Evolutionary conservation across 2,329 filamentous ascomycete genomes (phyloP), one percentile per base, ranked within the genome.

Genomic region (Clonostachys rhizophaga): DNA sequence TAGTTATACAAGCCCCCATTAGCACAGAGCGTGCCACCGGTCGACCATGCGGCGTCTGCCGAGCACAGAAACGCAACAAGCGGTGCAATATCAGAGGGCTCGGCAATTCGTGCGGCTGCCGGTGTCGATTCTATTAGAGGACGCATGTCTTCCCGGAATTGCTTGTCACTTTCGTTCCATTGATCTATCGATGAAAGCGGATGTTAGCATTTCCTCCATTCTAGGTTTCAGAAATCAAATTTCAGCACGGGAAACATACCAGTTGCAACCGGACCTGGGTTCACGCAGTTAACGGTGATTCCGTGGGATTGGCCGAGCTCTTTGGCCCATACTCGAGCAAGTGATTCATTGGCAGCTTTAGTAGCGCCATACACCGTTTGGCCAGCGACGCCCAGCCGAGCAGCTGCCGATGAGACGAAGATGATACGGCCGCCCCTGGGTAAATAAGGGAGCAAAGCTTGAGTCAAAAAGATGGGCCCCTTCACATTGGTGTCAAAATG

Each of bases 221-320:
- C 37, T 40, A 40, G 10, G n/a, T n/a, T 40, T 40, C 17, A n/a
- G 37, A 40, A 40, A 6, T 7, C 5, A 17, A 17, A 6, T 34
- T 14, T 9, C 30, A 56, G 58, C 18, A 64, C 45, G 3, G 58
- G 61, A 2, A 52, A 51, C 1, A 55, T 46, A 10, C 71, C 68
- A 2, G 71, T 73, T 1, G 42, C 44, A 1, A 66, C 62, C 1
- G 66, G 64, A 0, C 62, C 62, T 3, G 57, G 63, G 33, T 65
- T 65, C 4, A 65, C 58, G 9, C 49, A 57, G 48, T 66, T 65
- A 2, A 64, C 61, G 0, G 58, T 64, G 6, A 58, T 54, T 1
- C 52, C 55, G 5, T 62, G 52, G 16, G 57, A 61, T 0, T 54
- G 52, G 2, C 67, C 67, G 13, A 68, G 57, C 57, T 70, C 66